Percentiles rank a stretch among this genome's conserved stretches.
Evolutionary conservation across 805 yeast genomes (phyloP).

Genomic region (Wickerhamomyces subpelliculosus): DNA sequence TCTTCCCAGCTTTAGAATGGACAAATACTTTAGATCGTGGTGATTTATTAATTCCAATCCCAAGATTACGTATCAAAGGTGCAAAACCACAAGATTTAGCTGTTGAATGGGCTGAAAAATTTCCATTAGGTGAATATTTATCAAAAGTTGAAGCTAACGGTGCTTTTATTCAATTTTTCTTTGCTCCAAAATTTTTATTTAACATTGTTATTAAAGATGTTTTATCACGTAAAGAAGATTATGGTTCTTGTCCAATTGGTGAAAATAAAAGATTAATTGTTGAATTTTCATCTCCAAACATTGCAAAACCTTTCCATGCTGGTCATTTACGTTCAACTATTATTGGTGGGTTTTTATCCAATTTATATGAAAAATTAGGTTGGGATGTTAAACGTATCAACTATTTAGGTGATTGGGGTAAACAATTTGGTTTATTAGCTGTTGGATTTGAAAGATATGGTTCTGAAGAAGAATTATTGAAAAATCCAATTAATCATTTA

Average conservation of each 20-base stretch:
- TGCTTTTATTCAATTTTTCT: slow-evolving; percentile 85
- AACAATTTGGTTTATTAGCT: slow-evolving; percentile 94
- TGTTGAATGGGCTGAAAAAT: slow-evolving; percentile 67
- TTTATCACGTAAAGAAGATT: slow-evolving; percentile 48
- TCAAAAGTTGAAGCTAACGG: slow-evolving; percentile 76
- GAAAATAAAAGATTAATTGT: slow-evolving; percentile 62
- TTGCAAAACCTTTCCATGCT: slow-evolving; percentile 99
- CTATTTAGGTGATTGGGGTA: slow-evolving; percentile 99
- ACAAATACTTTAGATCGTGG: slow-evolving; percentile 85
- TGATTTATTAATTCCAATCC: slow-evolving; percentile 87
- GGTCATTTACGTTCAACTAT: slow-evolving; percentile 97
- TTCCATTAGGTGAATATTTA: slow-evolving; percentile 67
- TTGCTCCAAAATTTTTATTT: slow-evolving; percentile 58
- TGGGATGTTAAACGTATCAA: slow-evolving; percentile 91
- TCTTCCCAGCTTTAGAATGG: slow-evolving; percentile 83
- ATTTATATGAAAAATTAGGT: slow-evolving; percentile 83
- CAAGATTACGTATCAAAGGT: slow-evolving; percentile 83
- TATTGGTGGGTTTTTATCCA: slow-evolving; percentile 92
- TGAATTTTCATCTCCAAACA: slow-evolving; percentile 96
- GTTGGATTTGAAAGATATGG: slow-evolving; percentile 90
- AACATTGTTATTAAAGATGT: slow-evolving; percentile 65
- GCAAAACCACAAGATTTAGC: slow-evolving; percentile 72
- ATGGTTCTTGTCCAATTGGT: slow-evolving; percentile 75
- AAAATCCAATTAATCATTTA: slow-evolving; percentile 89
- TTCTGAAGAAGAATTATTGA: slow-evolving; percentile 55